Evolutionary conservation across 2,329 filamentous ascomycete genomes (phyloP), one percentile per base, ranked within the genome.

Genomic region (Botrytis fragariae): DNA sequence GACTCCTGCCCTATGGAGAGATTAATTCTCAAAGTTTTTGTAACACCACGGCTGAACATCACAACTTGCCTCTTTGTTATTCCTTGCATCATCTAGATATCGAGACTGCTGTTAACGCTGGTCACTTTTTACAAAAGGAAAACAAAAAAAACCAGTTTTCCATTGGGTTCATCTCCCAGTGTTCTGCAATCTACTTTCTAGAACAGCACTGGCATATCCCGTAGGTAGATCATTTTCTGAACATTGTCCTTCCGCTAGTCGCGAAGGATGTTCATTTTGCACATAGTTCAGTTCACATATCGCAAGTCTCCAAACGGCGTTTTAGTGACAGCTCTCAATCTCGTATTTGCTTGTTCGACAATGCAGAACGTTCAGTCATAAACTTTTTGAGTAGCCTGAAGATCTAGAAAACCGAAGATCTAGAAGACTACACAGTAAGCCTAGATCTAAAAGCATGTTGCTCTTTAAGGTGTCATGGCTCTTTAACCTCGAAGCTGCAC

Each of bases 391-490:
- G 14, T 29, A 32, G 14, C 2, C 7, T 18, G n/a, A 29, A 2
- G 14, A 9, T 57, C 14, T 57, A 2, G n/a, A 57, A 57, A n/a
- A 29, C 7, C n/a, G n/a, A 29, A 2, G 14, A 9, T 57, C 14
- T 57, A 2, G n/a, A 57, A 57, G 51, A 29, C 7, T 8, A 9
- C 0, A 4, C n/a, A 57, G n/a, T 18, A 18, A 57, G 51, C 51
- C 51, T 54, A 8, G 25, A 54, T n/a, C 51, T 29, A 18, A 18
- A 7, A 29, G n/a, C 3, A 18, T 54, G 3, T 29, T 54, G 51
- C n/a, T 16, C 25, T 54, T 18, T 18, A 7, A 57, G 2, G 14
- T 0, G 0, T 1, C 18, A 9, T 29, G 16, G n/a, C 4, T 57
- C 3, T 9, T 57, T 2, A 57, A 29, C 7, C n/a, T 18, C 18